Conservation (phyloP, 2,329 filamentous ascomycete genomes). For the Paradendryphiella salina region DNA sequence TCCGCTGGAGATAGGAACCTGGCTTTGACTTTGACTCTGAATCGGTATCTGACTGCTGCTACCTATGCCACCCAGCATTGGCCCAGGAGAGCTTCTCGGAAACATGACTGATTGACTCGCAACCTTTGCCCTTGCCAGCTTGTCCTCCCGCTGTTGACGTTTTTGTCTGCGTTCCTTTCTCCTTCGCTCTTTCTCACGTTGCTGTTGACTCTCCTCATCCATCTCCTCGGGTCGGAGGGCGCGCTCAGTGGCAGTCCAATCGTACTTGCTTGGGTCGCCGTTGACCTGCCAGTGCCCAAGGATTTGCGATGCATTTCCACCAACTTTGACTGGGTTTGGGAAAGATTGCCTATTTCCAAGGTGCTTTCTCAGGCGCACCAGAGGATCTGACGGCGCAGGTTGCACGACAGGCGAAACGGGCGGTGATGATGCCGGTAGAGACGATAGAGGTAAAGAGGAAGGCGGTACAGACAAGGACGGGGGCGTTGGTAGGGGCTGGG, state of each 20-base stretch:
- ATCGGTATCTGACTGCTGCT: slow-evolving; percentile 34
- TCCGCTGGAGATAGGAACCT: slow-evolving; percentile 4
- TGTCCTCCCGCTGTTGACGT: slow-evolving; percentile 48
- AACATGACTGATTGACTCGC: slow-evolving; percentile 26
- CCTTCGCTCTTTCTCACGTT: slow-evolving; percentile 44
- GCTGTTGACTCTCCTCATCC: slow-evolving; percentile 44
- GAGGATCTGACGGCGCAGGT: slow-evolving; percentile 14
- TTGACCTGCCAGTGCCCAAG: slow-evolving; percentile 50
- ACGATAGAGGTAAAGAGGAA: slow-evolving; percentile 17
- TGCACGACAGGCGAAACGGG: slow-evolving; percentile 7
- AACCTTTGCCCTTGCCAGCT: slow-evolving; percentile 23
- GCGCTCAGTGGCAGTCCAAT: slow-evolving; percentile 46
- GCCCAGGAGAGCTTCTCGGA: slow-evolving; percentile 37
- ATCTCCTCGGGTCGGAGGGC: slow-evolving; percentile 31
- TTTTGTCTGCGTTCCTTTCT: slow-evolving; percentile 48
- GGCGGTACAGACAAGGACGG: slow-evolving; percentile 22
- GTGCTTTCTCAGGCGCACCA: slow-evolving; percentile 45
- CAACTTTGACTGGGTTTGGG: slow-evolving; percentile 23
- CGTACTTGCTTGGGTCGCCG: slow-evolving; percentile 46
- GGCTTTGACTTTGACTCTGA: slow-evolving; percentile 11
- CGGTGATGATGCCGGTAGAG: slow-evolving; percentile 11
- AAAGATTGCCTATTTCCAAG: slow-evolving; percentile 40
- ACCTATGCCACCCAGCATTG: slow-evolving; percentile 20
- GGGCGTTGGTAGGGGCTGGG: slow-evolving; percentile 21
- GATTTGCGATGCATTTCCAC: slow-evolving; percentile 42